Base-by-base conservation (phyloP, 139 green algal species). In the Picochlorum sp. region DNA sequence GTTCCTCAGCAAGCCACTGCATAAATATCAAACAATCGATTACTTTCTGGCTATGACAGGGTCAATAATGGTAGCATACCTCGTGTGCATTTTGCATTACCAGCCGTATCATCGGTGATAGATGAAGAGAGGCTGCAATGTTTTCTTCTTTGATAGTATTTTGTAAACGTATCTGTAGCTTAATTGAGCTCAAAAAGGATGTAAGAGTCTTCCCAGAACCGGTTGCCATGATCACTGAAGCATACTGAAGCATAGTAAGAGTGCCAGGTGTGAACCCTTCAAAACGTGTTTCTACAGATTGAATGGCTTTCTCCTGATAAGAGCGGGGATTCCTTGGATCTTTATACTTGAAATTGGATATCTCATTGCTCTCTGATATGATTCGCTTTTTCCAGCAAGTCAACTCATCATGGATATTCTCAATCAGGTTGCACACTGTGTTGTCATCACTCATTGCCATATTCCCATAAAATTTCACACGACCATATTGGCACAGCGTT, bases 1-100 rank as follows among this genome's bases (percentile, higher is more conserved):
- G 21, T 16, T 59, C 51, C 21, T 59, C 51, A n/a, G 51, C n/a
- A 34, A 59, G 51, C 51, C 51, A 59, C 51, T 59, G 21, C n/a
- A 59, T 30, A 18, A 41, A 41, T 9, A 41, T 0, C 8, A 38
- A 4, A 59, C 13, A 34, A 59, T 38, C 18, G 31, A 59, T 18
- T 30, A 28, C 0, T 38, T 38, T 4, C 31, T 34, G 51, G 26
- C 13, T 54, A 54, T 54, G 47, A 21, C 47, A 54, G n/a, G 14
- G n/a, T 54, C n/a, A 26, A 26, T 0, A 4, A 20, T 26, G 6
- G 0, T 20, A 9, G 0, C 51, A 18, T 59, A 59, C 51, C 51
- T 59, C 51, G 13, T 59, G 51, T 11, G 51, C 51, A 59, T 59
- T 34, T 28, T 59, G 51, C 20, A 59, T 38, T 9, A 59, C 51